Evolutionary conservation across 2,329 filamentous ascomycete genomes (phyloP).

Genomic region (Fusarium nelsonii): DNA sequence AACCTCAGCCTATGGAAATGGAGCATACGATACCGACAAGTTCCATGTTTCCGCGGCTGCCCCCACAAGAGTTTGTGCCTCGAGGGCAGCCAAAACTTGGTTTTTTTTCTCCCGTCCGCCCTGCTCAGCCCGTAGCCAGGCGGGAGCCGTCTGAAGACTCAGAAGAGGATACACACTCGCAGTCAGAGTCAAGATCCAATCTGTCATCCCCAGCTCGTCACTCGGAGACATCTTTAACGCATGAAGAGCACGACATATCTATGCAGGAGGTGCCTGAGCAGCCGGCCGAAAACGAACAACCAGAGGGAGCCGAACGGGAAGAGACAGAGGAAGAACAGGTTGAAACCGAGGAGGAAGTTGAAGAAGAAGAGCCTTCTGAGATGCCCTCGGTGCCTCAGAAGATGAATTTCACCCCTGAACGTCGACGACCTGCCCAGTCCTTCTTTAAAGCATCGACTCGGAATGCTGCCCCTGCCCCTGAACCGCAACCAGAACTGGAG

Average conservation of each 20-base stretch:
- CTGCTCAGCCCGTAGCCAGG: constrained; percentile 11
- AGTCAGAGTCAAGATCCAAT: constrained; percentile 48
- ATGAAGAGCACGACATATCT: constrained; percentile 15
- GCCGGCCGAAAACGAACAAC: constrained; percentile 2
- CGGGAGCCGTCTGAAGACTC: constrained; percentile 24
- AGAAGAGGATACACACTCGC: constrained; percentile 51
- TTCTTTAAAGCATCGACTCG: constrained; percentile 56
- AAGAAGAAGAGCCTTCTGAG: constrained; percentile 41
- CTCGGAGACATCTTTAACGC: constrained; percentile 1
- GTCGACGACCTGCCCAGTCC: constrained; percentile 51
- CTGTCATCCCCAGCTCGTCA: constrained; percentile 52
- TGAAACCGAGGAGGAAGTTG: constrained; percentile 49
- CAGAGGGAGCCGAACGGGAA: constrained; percentile 31
- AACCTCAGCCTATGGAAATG: constrained; percentile 37
- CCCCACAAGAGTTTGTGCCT: constrained; percentile 52
- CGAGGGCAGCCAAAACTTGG: constrained; percentile 50
- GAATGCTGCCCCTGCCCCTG: not conserved
- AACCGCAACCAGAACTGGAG: constrained; percentile 19
- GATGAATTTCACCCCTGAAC: constrained; percentile 62
- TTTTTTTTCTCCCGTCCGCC: constrained; percentile 54
- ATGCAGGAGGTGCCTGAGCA: constrained; percentile 14
- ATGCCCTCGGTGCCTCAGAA: constrained; percentile 60
- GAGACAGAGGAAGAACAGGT: constrained; percentile 42
- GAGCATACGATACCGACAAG: constrained; percentile 50
- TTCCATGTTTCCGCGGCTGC: constrained; percentile 56